Conservation (phyloP, 192 early-diverging fungal species). For the Coemansia sp. region DNA sequence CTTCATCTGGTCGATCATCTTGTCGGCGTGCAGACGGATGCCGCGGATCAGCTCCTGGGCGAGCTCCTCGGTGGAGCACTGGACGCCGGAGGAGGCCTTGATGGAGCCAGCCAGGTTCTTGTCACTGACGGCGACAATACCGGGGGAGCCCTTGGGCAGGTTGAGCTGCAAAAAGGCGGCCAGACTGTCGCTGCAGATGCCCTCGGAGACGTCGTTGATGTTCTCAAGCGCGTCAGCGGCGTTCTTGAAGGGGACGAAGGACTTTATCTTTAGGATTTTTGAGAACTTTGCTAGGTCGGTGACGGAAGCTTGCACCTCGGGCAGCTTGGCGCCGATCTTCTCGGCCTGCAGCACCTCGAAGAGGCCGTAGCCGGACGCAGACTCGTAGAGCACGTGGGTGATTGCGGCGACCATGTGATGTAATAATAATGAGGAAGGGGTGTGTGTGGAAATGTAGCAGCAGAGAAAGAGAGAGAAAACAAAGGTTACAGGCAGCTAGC, state of each 20-base stretch:
- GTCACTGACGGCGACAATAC: constrained; percentile 84
- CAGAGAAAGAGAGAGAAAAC: background rate
- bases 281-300: constrained; percentile 86
- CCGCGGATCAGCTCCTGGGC: constrained; percentile 92
- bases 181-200: constrained; percentile 81
- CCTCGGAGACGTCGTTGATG: constrained; percentile 98
- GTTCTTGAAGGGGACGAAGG: constrained; percentile 95
- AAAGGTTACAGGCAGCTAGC: background rate
- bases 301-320: constrained; percentile 78
- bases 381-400: constrained; percentile 81
- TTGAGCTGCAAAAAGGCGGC: constrained; percentile 96
- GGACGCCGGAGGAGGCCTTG: constrained; percentile 64
- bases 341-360: constrained; percentile 92
- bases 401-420: constrained; percentile 6
- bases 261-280: constrained; percentile 87
- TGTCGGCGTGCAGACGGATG: constrained; percentile 86
- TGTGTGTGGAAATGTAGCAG: background rate
- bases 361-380: constrained; percentile 93
- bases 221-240: constrained; percentile 98
- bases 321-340: constrained; percentile 92
- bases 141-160: constrained; percentile 73
- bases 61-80: constrained; percentile 78
- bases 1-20: constrained; percentile 86
- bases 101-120: constrained; percentile 73
- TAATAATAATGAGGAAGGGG: background rate